Base-by-base conservation (phyloP, 768 basidiomycete genomes). In the Strobilomyces dryophilus region DNA sequence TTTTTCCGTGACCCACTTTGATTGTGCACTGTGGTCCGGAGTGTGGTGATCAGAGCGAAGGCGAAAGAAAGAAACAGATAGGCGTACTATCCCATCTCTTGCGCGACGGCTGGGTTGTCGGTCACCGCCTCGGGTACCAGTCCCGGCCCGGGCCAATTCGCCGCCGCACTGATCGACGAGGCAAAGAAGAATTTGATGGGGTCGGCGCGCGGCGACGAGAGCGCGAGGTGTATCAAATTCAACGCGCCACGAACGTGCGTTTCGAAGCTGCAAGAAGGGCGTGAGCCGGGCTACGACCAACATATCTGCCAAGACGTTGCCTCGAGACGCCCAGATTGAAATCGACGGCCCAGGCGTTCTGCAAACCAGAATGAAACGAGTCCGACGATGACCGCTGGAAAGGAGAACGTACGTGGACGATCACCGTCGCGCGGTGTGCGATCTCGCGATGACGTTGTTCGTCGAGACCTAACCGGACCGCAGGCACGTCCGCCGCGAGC, bases 281-380 rank as follows among this genome's bases (percentile, higher is more conserved):
- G 29, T 29, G 29, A 29, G 29, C 29, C 29, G 29, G 5, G 29
- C 29, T 1, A 29, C 29, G 29, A 29, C 29, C 29, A 29, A 29
- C 24, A 14, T 9, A 35, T 35, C 12, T 5, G 4, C 15, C 14
- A 6, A 17, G 15, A 36, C 15, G 11, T 17, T 45, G 53, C 65
- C 67, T 66, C 7, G 62, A 58, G 20, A 66, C 65, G 9, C 66
- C 67, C 36, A 81, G 65, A 47, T 71, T 74, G 55, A 83, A 82
- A 62, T 82, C 82, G 51, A 82, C 81, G 1, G 77, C 74, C 81
- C 81, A 82, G 9, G 79, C 79, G 47, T 77, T 80, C 77, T 78
- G 47, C 31, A 24, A 24, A 24, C 24, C 45, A 29, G 11, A 17
- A 26, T 18, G 14, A 29, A 17, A 12, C n/a, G 26, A 32, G 18